Base-by-base conservation (phyloP, 1,284 basidiomycete genomes). In the Cryptococcus depauperatus region DNA sequence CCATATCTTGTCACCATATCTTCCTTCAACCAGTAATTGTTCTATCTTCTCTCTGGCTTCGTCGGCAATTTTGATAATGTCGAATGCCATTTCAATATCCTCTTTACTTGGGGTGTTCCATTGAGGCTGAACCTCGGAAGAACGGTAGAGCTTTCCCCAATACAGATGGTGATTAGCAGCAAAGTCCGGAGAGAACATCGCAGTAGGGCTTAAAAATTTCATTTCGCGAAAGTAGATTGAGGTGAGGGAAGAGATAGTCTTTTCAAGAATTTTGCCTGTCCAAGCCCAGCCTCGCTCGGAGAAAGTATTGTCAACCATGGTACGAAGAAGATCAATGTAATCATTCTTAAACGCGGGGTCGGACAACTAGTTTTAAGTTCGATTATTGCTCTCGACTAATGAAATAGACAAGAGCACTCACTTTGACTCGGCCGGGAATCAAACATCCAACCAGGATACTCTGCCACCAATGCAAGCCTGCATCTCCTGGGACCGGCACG, bases 261-360 rank as follows among this genome's bases (percentile, higher is more conserved):
- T 81, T 35, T 84, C 81, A 40, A 96, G 75, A 41, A 97, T 73
- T 39, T 83, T 79, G 3, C 86, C 87, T 2, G 83, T 82, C 47
- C 85, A 82, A 22, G 80, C 81, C 69, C 88, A 98, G 14, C 89
- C 89, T 50, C 91, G 80, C 72, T 98, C 93, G 53, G 82, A 85
- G 71, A 85, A 84, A 29, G 88, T 86, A 58, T 81, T 82, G 35
- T 86, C 81, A 27, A 85, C 75, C 33, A 96, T 77, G 41, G 84
- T 71, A 2, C 72, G 69, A 27, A 96, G 62, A 5, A 97, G 73
- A 13, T 77, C 75, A 19, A 95, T 56, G 49, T 58, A 66, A 35
- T 60, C 46, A 16, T 35, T 37, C 13, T 58, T 58, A 51, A 56
- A 50, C 10, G 39, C 45, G 10, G 54, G 35, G 11, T 55, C 50